phyloP scores from a whole-genome alignment of 164 flowering plant genomes.

The Nymphaea thermarum region DNA sequence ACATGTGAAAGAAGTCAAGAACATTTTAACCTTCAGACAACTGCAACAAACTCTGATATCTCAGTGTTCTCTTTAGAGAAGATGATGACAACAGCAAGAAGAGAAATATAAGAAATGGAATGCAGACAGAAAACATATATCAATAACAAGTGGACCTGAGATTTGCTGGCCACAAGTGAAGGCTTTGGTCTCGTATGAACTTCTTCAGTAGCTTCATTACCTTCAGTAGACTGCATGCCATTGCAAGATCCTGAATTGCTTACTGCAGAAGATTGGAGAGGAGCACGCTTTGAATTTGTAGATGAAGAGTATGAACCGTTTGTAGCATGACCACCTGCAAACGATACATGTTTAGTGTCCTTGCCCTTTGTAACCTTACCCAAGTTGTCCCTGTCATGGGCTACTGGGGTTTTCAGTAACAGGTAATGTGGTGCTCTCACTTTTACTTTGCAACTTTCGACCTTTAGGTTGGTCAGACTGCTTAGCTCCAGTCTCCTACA shows the following conservation, averaged over 20 bases:
- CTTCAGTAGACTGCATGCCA: conserved; percentile 20
- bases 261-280: conserved; percentile 11
- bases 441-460: conserved; percentile 23
- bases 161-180: no score
- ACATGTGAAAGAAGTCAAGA: no score
- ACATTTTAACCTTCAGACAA: no score
- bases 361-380: conserved; percentile 22
- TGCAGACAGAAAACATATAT: no score
- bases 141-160: no score
- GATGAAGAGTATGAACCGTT: conserved; percentile 30
- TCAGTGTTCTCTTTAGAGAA: no score
- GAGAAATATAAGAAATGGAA: no score
- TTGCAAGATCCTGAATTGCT: conserved; percentile 30
- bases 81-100: no score
- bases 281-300: conserved; percentile 19
- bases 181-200: background rate
- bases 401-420: conserved; percentile 25
- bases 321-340: conserved; percentile 10
- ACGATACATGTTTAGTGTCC: conserved; percentile 29
- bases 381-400: conserved; percentile 15
- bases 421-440: conserved; percentile 11
- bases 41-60: no score
- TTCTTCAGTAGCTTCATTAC: conserved; percentile 11
- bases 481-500: conserved; percentile 32
- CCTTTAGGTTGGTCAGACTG: conserved; percentile 15